Evolutionary conservation across 352 stramenopile species (phyloP).

Genomic region (Globisporangium spinosum): DNA sequence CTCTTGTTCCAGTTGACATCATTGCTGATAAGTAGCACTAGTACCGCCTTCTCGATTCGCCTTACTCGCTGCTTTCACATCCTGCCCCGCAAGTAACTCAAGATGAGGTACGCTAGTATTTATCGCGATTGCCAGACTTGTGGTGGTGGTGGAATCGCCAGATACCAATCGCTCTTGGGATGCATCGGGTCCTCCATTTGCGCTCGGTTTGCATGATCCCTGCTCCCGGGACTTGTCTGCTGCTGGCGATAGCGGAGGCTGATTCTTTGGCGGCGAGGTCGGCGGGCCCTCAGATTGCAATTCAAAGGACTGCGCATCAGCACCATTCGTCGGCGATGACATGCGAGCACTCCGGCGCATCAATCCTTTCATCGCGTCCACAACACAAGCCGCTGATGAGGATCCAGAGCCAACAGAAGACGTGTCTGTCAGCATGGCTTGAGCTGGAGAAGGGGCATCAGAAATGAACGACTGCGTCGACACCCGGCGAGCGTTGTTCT

Average conservation of each 20-base stretch:
- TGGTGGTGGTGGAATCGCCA: neutral
- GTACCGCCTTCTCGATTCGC: neutral
- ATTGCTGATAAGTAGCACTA: neutral
- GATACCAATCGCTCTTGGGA: neutral
- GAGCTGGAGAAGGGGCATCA: constrained; percentile 5
- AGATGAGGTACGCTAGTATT: neutral
- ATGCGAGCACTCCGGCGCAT: constrained; percentile 52
- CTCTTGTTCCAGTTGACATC: neutral
- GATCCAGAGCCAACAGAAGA: constrained; percentile 2
- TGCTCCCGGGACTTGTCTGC: neutral
- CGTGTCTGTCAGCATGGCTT: neutral
- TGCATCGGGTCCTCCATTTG: neutral
- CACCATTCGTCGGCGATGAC: constrained; percentile 25
- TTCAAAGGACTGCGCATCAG: neutral
- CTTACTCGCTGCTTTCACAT: neutral
- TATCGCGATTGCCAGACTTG: neutral
- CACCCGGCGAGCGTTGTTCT: constrained; percentile 58
- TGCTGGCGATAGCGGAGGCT: neutral
- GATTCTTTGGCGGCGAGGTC: neutral
- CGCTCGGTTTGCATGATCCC: neutral
- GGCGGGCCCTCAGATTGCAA: neutral
- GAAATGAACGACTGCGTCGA: constrained; percentile 32
- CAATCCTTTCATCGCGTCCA: constrained; percentile 39
- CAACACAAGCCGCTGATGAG: constrained; percentile 13
- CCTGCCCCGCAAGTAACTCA: neutral